Percentiles rank a stretch among this genome's conserved stretches.
Conservation (phyloP, 106 monocot genomes). For the Acanthochlamys bracteata region DNA sequence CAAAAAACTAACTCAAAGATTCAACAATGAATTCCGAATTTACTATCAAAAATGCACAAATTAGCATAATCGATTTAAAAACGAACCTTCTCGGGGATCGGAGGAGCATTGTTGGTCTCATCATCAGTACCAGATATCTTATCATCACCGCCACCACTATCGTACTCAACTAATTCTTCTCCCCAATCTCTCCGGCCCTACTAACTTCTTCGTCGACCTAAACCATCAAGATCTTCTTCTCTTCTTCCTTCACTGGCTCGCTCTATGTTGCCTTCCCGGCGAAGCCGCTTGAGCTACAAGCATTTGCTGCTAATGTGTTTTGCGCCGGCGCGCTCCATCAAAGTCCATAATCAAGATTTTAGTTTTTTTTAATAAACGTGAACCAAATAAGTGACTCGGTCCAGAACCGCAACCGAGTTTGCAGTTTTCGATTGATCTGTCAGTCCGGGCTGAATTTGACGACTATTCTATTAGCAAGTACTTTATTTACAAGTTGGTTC, state of each 20-base stretch:
- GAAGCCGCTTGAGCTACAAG: conserved; percentile 10
- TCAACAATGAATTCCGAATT: not conserved
- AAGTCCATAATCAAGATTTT: conserved; percentile 25
- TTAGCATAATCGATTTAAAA: not conserved
- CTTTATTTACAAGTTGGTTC: too few relatives aligned
- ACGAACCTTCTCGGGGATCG: conserved; percentile 66
- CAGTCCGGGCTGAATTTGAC: too few relatives aligned
- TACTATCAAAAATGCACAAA: too few relatives aligned
- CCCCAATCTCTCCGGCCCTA: conserved; percentile 21
- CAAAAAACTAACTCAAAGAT: not conserved
- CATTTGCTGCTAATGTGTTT: conserved; percentile 24
- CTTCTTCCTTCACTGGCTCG: not conserved
- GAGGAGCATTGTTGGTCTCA: conserved; percentile 59
- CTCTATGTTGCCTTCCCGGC: conserved; percentile 13
- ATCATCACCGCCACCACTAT: conserved; percentile 59
- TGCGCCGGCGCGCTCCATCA: conserved; percentile 45
- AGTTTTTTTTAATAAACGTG: too few relatives aligned
- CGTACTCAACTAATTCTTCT: conserved; percentile 50
- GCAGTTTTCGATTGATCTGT: too few relatives aligned
- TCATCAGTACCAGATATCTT: conserved; percentile 55
- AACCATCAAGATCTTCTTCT: too few relatives aligned
- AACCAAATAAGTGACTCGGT: too few relatives aligned
- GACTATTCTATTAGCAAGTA: too few relatives aligned
- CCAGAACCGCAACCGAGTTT: too few relatives aligned
- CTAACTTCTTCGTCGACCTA: conserved; percentile 7